Evolutionary conservation across 1,284 basidiomycete genomes (phyloP).

Genomic region (Rhizoctonia solani): DNA sequence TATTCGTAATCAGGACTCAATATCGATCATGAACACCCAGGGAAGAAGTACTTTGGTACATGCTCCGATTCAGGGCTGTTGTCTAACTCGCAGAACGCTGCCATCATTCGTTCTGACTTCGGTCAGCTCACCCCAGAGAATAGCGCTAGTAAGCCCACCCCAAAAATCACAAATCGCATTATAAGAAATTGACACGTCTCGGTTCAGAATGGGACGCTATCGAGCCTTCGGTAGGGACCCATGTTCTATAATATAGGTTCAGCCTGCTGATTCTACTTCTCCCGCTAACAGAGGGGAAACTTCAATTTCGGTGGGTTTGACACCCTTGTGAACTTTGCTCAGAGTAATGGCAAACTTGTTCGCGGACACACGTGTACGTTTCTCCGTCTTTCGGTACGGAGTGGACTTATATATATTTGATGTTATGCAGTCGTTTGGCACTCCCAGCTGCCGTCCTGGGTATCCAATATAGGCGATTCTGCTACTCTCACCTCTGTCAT

Average conservation of each 20-base stretch:
- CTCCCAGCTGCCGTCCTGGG: too few relatives aligned
- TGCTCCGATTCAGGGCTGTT: conserved; percentile 1
- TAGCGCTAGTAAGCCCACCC: conserved; percentile 42
- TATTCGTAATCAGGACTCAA: neutral
- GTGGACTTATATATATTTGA: neutral
- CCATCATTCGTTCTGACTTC: conserved; percentile 47
- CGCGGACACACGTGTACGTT: conserved; percentile 23
- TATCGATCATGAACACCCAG: neutral
- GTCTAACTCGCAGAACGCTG: conserved; percentile 46
- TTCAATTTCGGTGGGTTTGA: conserved; percentile 27
- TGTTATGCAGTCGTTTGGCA: conserved; percentile 23
- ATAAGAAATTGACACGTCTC: neutral
- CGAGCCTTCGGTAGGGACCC: too few relatives aligned
- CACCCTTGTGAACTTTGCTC: conserved; percentile 24
- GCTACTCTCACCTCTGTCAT: conserved; percentile 17
- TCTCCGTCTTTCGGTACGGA: neutral
- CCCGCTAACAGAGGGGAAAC: conserved; percentile 36
- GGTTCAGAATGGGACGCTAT: conserved; percentile 37
- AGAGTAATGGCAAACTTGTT: conserved; percentile 26
- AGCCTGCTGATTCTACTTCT: neutral
- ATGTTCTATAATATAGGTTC: conserved; percentile 24
- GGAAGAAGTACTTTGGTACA: conserved; percentile 33
- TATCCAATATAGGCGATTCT: conserved; percentile 18
- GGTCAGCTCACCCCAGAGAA: conserved; percentile 36
- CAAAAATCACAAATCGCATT: neutral